Evolutionary conservation across 2,329 filamentous ascomycete genomes (phyloP).

Genomic region (Capronia epimyces): DNA sequence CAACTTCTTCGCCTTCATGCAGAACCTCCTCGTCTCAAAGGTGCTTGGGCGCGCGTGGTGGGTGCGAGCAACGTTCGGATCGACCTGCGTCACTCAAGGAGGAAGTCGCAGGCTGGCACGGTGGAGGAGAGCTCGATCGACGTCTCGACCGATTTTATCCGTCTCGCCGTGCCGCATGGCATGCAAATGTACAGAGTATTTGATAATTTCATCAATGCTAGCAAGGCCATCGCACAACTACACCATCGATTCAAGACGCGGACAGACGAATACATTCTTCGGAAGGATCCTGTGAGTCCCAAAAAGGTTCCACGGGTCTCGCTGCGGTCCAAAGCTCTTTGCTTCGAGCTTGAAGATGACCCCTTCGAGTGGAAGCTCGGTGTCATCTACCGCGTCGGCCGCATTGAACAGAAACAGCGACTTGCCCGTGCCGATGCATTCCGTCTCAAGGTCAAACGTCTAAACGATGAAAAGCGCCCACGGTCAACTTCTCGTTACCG

Average conservation of each 20-base stretch:
- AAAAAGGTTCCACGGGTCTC: conserved; percentile 84
- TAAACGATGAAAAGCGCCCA: conserved; percentile 61
- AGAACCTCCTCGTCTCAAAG: conserved; percentile 73
- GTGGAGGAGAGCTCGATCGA: conserved; percentile 78
- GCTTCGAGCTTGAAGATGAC: conserved; percentile 93
- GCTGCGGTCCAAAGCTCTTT: conserved; percentile 69
- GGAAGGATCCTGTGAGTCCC: conserved; percentile 77
- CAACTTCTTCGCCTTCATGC: conserved; percentile 80
- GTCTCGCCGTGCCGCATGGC: conserved; percentile 84
- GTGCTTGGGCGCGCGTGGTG: conserved; percentile 78
- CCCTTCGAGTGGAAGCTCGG: conserved; percentile 97
- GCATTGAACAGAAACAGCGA: conserved; percentile 83
- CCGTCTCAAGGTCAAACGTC: conserved; percentile 75
- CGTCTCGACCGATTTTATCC: conserved; percentile 75
- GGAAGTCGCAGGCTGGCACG: conserved; percentile 58
- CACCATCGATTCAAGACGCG: conserved; percentile 86
- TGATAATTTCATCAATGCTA: conserved; percentile 85
- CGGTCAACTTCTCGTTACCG: conserved; percentile 49
- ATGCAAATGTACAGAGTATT: conserved; percentile 82
- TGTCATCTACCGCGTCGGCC: conserved; percentile 83
- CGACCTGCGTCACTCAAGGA: conserved; percentile 71
- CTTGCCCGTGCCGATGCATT: conserved; percentile 88
- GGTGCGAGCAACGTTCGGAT: conserved; percentile 76
- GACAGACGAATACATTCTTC: conserved; percentile 79
- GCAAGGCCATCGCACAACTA: conserved; percentile 85